These are phyloP conservation scores for Tubosaeta sp. DNA, from an alignment of 768 basidiomycete species.

Conservation along the genomic window DNA sequence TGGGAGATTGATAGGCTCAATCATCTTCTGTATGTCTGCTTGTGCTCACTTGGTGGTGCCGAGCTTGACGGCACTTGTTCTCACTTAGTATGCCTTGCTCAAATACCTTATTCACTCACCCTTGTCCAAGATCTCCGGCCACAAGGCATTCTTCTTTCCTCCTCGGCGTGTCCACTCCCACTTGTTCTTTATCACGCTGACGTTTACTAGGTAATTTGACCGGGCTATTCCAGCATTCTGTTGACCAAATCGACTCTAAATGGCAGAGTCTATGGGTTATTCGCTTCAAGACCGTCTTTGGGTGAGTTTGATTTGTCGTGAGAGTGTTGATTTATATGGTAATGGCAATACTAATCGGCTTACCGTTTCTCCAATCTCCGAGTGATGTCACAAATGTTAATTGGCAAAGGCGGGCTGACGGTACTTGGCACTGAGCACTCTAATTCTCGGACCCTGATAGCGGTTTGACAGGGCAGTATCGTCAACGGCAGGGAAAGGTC, in stretches of 20 bases:
- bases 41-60: neutral
- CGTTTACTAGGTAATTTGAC: conserved; percentile 5
- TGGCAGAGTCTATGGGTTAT: conserved; percentile 32
- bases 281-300: conserved; percentile 24
- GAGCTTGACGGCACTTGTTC: conserved; percentile 6
- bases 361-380: conserved; percentile 36
- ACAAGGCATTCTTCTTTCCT: neutral
- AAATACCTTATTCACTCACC: neutral
- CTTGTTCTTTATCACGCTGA: neutral
- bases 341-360: conserved; percentile 13
- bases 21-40: neutral
- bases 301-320: conserved; percentile 10
- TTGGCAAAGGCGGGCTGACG: conserved; percentile 41
- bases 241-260: conserved; percentile 23
- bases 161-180: neutral
- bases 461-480: conserved; percentile 31
- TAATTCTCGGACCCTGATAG: conserved; percentile 1
- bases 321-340: conserved; percentile 3
- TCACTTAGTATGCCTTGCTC: neutral
- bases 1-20: conserved; percentile 1
- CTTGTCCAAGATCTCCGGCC: conserved; percentile 1
- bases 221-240: conserved; percentile 23
- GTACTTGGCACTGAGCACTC: conserved; percentile 15
- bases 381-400: conserved; percentile 10
- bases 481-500: conserved; percentile 49